These are phyloP conservation scores for Geranomyces variabilis DNA, from an alignment of 192 early-diverging fungal genomes.

Conservation along the genomic window DNA sequence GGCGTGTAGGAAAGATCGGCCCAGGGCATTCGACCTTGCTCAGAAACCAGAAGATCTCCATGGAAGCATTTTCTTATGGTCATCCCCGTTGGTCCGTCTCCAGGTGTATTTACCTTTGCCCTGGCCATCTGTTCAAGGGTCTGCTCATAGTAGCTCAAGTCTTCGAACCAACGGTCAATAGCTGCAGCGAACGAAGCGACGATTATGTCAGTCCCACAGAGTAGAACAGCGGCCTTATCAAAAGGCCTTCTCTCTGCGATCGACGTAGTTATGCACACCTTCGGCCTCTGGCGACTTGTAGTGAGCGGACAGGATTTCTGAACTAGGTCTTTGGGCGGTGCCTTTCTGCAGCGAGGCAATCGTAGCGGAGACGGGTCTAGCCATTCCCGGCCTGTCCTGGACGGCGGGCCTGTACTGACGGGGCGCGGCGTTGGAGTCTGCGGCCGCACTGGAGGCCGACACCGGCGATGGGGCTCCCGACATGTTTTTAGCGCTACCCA, in stretches of 20 bases:
- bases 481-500: too few relatives aligned
- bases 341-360: constrained; percentile 25
- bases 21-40: too few relatives aligned
- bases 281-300: constrained; percentile 54
- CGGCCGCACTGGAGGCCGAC: background rate
- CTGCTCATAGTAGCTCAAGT: constrained; percentile 87
- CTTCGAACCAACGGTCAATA: constrained; percentile 90
- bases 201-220: too few relatives aligned
- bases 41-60: too few relatives aligned
- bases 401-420: background rate
- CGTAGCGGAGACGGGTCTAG: constrained; percentile 21
- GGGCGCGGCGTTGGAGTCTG: too few relatives aligned
- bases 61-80: too few relatives aligned
- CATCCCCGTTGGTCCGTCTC: too few relatives aligned
- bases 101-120: constrained; percentile 33
- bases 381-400: background rate
- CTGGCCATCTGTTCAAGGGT: constrained; percentile 89
- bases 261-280: constrained; percentile 26
- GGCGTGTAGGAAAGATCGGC: too few relatives aligned
- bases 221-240: background rate
- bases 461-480: background rate
- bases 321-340: constrained; percentile 36
- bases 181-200: constrained; percentile 42
- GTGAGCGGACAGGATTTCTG: constrained; percentile 42
- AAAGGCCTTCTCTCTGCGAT: background rate